Conservation (phyloP, 345 rosid genomes). For the Citrus hindsii region DNA sequence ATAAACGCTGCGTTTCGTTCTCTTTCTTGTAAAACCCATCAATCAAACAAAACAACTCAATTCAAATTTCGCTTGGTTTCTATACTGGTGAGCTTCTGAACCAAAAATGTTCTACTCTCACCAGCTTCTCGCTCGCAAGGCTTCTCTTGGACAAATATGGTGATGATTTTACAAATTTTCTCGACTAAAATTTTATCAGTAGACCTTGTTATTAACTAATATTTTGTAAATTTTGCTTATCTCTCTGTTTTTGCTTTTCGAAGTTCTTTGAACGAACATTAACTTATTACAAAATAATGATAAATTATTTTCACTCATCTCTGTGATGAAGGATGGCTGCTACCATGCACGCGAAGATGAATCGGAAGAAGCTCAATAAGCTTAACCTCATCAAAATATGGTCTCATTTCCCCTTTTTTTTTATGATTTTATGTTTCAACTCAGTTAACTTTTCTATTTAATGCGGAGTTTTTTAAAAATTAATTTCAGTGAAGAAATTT, state of each 20-base stretch:
- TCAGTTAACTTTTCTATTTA: neutral
- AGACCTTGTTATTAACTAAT: neutral
- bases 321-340: constrained; percentile 77
- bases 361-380: constrained; percentile 63
- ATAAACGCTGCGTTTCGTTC: neutral
- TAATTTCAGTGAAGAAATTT: constrained; percentile 70
- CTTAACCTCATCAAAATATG: constrained; percentile 75
- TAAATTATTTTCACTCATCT: constrained; percentile 2
- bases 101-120: constrained; percentile 82
- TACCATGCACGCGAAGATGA: constrained; percentile 80
- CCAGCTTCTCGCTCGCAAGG: constrained; percentile 95
- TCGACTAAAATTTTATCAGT: neutral
- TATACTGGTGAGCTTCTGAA: neutral
- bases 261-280: neutral
- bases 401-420: constrained; percentile 20
- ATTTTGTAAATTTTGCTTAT: neutral
- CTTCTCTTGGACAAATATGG: constrained; percentile 97
- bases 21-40: neutral
- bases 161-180: constrained; percentile 19
- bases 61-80: neutral
- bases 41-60: neutral
- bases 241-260: constrained; percentile 1
- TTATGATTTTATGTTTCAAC: neutral
- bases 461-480: neutral
- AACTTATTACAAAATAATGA: no score